phyloP scores from a whole-genome alignment of 2,329 filamentous ascomycete genomes.

The Metarhizium humberi region DNA sequence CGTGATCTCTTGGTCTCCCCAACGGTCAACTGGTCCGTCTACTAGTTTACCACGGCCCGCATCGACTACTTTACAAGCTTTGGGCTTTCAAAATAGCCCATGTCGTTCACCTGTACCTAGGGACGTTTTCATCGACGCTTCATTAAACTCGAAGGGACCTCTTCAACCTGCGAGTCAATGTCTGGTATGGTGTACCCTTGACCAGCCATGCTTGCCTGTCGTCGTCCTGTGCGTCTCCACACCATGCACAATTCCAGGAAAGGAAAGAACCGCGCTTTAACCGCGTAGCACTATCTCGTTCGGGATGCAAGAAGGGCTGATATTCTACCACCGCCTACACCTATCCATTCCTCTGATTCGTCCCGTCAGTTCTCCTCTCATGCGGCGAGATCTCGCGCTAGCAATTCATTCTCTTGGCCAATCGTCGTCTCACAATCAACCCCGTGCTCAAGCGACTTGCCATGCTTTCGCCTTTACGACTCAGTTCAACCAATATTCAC shows the following conservation, averaged over 20 bases:
- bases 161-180: not conserved
- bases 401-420: conserved; percentile 13
- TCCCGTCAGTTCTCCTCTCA: not conserved
- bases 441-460: conserved; percentile 18
- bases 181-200: not conserved
- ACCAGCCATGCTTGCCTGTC: not conserved
- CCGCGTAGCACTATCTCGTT: not conserved
- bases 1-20: not conserved
- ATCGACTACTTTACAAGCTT: not conserved
- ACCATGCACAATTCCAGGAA: not conserved
- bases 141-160: not conserved
- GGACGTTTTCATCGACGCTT: not conserved
- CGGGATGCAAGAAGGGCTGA: not conserved
- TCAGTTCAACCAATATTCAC: not conserved
- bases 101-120: not conserved
- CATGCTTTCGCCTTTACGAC: not conserved
- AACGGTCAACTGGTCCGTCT: not conserved
- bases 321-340: not conserved
- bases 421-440: conserved; percentile 17
- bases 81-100: not conserved
- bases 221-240: not conserved
- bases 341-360: not conserved
- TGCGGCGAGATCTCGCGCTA: not conserved
- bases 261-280: conserved; percentile 1
- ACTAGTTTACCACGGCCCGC: not conserved